phyloP scores from a whole-genome alignment of 345 rosid species.

The Ricinus communis region DNA sequence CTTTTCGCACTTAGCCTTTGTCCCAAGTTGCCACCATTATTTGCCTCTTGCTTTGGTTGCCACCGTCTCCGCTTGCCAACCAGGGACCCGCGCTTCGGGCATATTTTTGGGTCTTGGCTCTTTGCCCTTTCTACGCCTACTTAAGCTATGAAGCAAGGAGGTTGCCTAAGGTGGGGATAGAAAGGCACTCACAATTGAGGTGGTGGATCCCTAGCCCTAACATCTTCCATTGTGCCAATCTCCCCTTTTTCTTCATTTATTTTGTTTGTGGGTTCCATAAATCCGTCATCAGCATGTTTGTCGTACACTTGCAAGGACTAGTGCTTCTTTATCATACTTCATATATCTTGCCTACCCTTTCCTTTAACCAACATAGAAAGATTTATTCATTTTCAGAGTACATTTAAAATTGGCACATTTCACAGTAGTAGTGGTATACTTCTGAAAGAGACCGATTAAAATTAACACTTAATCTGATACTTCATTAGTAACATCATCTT shows the following conservation, averaged over 20 bases:
- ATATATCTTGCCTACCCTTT: too few species aligned
- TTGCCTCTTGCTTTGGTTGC: slow-evolving; percentile 2
- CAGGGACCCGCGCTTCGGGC: neutral
- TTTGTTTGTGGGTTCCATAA: neutral
- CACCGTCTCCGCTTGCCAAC: neutral
- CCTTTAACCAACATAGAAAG: too few species aligned
- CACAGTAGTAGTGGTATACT: too few species aligned
- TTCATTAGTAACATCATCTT: too few species aligned
- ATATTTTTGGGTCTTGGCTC: neutral
- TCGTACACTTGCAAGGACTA: slow-evolving; percentile 3
- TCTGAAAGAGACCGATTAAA: too few species aligned
- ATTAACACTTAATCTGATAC: too few species aligned
- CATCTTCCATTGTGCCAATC: neutral
- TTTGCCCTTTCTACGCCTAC: neutral
- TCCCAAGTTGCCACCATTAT: slow-evolving; percentile 2
- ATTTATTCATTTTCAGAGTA: too few species aligned
- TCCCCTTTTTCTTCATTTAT: too few species aligned
- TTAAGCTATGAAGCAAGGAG: too few species aligned
- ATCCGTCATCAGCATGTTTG: slow-evolving; percentile 1
- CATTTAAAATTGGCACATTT: too few species aligned
- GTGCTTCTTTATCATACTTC: neutral
- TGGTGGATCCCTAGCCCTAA: neutral
- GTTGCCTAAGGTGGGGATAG: too few species aligned
- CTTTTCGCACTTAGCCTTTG: neutral
- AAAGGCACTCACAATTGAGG: too few species aligned